phyloP scores from a whole-genome alignment of 2,329 filamentous ascomycete species.

The Didymella keratinophila region DNA sequence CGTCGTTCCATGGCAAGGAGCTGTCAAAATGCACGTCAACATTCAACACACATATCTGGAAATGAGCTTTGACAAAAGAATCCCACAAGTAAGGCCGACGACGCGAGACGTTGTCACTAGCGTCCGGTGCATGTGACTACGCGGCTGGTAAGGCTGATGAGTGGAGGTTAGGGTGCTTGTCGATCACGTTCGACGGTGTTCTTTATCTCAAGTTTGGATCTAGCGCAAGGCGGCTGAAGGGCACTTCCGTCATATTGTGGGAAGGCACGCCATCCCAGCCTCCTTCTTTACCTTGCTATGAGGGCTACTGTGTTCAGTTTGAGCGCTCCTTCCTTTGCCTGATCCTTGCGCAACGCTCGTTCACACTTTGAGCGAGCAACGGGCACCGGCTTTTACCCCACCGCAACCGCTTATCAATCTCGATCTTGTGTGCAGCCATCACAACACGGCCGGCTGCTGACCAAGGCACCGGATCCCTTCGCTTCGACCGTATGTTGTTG shows the following conservation, averaged over 20 bases:
- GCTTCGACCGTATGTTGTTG: constrained; percentile 26
- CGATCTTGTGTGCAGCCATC: constrained; percentile 6
- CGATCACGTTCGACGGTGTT: constrained; percentile 39
- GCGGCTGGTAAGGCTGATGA: constrained; percentile 30
- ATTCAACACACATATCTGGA: neutral
- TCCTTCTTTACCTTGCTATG: constrained; percentile 22
- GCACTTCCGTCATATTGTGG: constrained; percentile 28
- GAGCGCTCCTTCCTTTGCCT: constrained; percentile 10
- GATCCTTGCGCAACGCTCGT: constrained; percentile 25
- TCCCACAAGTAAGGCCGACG: neutral
- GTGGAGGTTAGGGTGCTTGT: constrained; percentile 20
- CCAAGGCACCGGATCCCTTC: constrained; percentile 26
- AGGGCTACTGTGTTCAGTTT: constrained; percentile 22
- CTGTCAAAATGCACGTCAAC: neutral
- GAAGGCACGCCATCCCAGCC: constrained; percentile 32
- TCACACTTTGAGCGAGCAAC: constrained; percentile 5
- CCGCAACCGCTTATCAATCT: constrained; percentile 21
- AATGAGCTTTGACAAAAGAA: neutral
- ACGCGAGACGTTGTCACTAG: constrained; percentile 4
- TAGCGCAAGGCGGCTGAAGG: constrained; percentile 8
- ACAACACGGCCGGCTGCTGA: constrained; percentile 18
- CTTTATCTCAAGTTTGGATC: constrained; percentile 24
- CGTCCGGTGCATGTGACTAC: constrained; percentile 19
- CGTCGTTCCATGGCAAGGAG: neutral
- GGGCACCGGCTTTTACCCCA: constrained; percentile 11